Evolutionary conservation across 2,329 filamentous ascomycete genomes (phyloP).

Genomic region (Fusarium gaditjirri): DNA sequence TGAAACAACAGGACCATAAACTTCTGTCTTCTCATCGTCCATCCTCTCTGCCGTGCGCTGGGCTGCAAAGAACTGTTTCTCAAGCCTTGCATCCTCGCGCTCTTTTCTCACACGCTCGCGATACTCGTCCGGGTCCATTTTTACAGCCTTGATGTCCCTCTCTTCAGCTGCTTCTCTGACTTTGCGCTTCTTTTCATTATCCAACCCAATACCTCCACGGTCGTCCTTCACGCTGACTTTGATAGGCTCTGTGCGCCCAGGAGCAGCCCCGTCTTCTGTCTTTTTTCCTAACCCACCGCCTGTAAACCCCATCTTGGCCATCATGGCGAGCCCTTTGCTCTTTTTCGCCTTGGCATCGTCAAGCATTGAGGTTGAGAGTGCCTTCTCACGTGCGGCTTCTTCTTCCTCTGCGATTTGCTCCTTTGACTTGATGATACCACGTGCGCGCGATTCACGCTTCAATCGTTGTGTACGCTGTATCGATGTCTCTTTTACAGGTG

Average conservation of each 20-base stretch:
- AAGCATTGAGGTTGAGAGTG: conserved; percentile 79
- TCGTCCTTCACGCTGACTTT: conserved; percentile 80
- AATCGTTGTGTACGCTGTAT: conserved; percentile 64
- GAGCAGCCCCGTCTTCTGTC: conserved; percentile 58
- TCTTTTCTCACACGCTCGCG: conserved; percentile 77
- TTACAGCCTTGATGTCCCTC: conserved; percentile 67
- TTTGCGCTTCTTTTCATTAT: conserved; percentile 84
- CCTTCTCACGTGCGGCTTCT: conserved; percentile 76
- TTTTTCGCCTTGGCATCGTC: conserved; percentile 64
- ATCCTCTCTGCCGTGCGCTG: conserved; percentile 86
- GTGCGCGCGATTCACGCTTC: conserved; percentile 73
- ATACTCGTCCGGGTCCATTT: conserved; percentile 75
- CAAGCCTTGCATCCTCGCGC: conserved; percentile 73
- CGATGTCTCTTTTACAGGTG: conserved; percentile 64
- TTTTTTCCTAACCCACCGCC: conserved; percentile 76
- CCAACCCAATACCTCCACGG: conserved; percentile 84
- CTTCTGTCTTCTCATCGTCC: conserved; percentile 62
- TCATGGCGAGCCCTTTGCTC: conserved; percentile 94
- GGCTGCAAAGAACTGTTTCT: conserved; percentile 78
- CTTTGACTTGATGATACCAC: conserved; percentile 80
- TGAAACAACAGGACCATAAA: conserved; percentile 28
- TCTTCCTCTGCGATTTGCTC: conserved; percentile 82
- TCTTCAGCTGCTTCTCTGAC: conserved; percentile 70
- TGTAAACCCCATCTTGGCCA: conserved; percentile 94
- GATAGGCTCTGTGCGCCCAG: conserved; percentile 73